Evolutionary conservation across 805 yeast genomes (phyloP), one percentile per base, ranked within the genome.

Genomic region (Cyberlindnera lachancei): DNA sequence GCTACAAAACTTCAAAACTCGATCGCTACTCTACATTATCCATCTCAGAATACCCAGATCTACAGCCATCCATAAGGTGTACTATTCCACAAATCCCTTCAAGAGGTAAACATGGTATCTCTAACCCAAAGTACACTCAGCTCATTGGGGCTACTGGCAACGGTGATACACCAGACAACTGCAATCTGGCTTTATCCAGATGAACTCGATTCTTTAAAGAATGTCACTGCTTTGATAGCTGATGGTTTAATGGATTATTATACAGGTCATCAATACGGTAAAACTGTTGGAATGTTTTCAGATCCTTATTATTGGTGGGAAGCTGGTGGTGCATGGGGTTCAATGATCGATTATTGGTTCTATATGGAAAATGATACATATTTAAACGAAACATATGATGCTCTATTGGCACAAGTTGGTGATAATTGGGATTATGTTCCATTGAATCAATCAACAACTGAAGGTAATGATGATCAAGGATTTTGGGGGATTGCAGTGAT

Each of bases 401-500:
- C 86, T 7, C 49, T 85, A 45, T 55, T 68, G 35, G 70, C 68
- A 48, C 95, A 85, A 58, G 73, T 66, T 15, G 85, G 85, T 41
- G 59, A 66, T 9, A 66, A 71, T 50, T 55, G 68, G 53, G 79
- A 82, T 56, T 86, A 79, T 56, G 68, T 84, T 46, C 95, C 95
- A 3, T 58, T 76, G 27, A 85, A 84, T 60, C 94, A 85, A 55
- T 70, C 86, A 9, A 68, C 79, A 7, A 77, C 92, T 3, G 94
- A 85, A 58, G 95, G 95, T 57, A 85, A 85, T 52, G 95, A 85
- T 65, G 95, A 85, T 65, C 95, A 85, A 59, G 94, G 84, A 0
- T 81, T 86, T 52, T 85, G 95, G 95, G 95, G 94, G 1, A 64
- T 86, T 28, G 80, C 92, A 2, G 92, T 67, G 3, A 77, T 85